These are phyloP conservation scores for Vitis amurensis DNA, from an alignment of 164 flowering plant species.

Conservation along the genomic window DNA sequence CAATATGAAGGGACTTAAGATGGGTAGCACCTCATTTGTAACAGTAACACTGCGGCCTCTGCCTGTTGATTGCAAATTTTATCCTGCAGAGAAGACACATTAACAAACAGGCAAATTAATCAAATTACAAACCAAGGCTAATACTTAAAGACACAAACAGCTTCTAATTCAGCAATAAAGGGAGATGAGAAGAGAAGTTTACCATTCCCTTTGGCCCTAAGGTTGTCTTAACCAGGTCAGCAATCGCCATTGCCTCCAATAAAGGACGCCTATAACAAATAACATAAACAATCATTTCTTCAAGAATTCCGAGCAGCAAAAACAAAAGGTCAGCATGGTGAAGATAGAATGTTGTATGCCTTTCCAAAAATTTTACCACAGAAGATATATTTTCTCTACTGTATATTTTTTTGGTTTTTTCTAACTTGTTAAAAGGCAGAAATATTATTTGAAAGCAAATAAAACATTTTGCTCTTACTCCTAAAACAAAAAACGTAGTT, in stretches of 20 bases:
- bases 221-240: constrained; percentile 96
- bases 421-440: no score
- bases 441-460: no score
- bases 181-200: constrained; percentile 11
- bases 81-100: constrained; percentile 48
- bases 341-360: no score
- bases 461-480: no score
- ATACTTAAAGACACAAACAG: background rate
- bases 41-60: constrained; percentile 84
- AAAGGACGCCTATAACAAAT: constrained; percentile 66
- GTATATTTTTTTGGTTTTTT: no score
- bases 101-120: background rate
- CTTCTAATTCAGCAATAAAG: background rate
- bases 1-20: constrained; percentile 91
- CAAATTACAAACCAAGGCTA: background rate
- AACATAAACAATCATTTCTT: background rate
- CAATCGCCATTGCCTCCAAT: constrained; percentile 97
- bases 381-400: no score
- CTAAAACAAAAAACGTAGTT: no score
- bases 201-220: constrained; percentile 99
- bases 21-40: constrained; percentile 99
- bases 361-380: no score
- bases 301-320: no score
- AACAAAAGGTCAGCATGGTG: no score
- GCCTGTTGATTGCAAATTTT: constrained; percentile 95